Conservation (phyloP, 2,329 filamentous ascomycete genomes). For the Penicillium occitanis region DNA sequence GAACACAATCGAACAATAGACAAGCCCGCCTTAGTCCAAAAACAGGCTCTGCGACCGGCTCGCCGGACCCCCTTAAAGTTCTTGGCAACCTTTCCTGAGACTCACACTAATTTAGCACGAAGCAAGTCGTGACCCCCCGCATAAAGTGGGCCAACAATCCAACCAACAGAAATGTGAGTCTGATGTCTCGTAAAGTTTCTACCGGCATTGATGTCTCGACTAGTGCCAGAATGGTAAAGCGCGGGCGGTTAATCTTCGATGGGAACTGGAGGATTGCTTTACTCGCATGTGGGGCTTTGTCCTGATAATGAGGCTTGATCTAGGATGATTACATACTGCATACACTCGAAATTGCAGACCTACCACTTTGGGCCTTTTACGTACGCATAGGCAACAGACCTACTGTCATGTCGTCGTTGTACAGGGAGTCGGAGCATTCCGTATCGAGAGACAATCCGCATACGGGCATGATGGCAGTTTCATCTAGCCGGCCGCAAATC, state of each 20-base stretch:
- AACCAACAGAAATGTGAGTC: background rate
- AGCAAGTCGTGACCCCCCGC: background rate
- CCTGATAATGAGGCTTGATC: background rate
- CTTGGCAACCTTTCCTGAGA: background rate
- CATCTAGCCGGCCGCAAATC: background rate
- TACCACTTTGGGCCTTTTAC: background rate
- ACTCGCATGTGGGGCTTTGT: background rate
- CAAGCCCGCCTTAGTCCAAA: background rate
- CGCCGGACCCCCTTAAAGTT: background rate
- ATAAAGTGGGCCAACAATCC: background rate
- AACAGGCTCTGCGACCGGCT: background rate
- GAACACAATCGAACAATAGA: no score
- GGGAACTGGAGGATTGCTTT: background rate
- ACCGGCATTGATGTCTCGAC: background rate
- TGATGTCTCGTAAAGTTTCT: background rate
- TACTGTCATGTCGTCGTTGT: background rate
- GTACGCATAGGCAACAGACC: background rate
- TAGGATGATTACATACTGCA: background rate
- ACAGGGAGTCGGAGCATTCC: background rate
- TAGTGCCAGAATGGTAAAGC: background rate
- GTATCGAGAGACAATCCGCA: background rate
- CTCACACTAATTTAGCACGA: background rate
- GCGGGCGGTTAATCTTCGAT: background rate
- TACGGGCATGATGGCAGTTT: background rate
- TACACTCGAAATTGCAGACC: background rate